Conservation (phyloP, 1,284 basidiomycete genomes). For the Sanguinoderma infundibulare region DNA sequence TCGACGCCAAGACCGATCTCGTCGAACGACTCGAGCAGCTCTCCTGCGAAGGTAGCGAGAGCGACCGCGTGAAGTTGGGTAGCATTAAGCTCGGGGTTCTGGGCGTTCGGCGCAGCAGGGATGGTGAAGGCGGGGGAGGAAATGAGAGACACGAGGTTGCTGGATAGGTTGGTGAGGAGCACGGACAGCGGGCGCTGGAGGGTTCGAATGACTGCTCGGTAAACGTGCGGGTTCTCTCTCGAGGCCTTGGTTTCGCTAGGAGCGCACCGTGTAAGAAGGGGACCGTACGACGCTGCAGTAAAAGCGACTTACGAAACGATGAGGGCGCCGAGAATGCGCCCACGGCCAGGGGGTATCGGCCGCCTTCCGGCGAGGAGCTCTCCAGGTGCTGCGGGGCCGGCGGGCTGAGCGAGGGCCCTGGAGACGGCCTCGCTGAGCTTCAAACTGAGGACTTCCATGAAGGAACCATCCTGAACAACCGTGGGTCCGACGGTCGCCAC, state of each 20-base stretch:
- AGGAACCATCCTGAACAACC: slow-evolving; percentile 75
- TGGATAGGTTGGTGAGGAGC: slow-evolving; percentile 68
- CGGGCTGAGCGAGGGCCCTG: slow-evolving; percentile 69
- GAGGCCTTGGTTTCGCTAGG: slow-evolving; percentile 69
- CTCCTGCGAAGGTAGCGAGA: slow-evolving; percentile 69
- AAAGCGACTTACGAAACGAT: slow-evolving; percentile 64
- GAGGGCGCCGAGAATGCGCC: slow-evolving; percentile 63
- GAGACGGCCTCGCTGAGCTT: slow-evolving; percentile 83
- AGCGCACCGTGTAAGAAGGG: slow-evolving; percentile 14
- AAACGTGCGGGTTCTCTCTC: slow-evolving; percentile 63
- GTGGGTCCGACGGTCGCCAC: slow-evolving; percentile 44
- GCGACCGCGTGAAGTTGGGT: slow-evolving; percentile 73
- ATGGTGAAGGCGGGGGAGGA: slow-evolving; percentile 65
- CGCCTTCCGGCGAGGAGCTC: slow-evolving; percentile 66
- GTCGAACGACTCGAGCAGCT: slow-evolving; percentile 72
- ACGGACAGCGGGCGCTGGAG: slow-evolving; percentile 79
- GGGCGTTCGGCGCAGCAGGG: slow-evolving; percentile 53
- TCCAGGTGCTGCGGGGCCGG: slow-evolving; percentile 49
- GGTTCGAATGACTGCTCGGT: slow-evolving; percentile 70
- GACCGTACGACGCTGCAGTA: slow-evolving; percentile 14
- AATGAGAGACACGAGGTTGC: slow-evolving; percentile 64
- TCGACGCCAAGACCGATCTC: slow-evolving; percentile 63
- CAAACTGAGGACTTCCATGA: slow-evolving; percentile 73
- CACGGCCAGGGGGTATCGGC: slow-evolving; percentile 72
- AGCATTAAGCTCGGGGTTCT: slow-evolving; percentile 58